Conservation (phyloP, 176 grass and related monocot species). For the barley (Hordeum vulgare) region DNA sequence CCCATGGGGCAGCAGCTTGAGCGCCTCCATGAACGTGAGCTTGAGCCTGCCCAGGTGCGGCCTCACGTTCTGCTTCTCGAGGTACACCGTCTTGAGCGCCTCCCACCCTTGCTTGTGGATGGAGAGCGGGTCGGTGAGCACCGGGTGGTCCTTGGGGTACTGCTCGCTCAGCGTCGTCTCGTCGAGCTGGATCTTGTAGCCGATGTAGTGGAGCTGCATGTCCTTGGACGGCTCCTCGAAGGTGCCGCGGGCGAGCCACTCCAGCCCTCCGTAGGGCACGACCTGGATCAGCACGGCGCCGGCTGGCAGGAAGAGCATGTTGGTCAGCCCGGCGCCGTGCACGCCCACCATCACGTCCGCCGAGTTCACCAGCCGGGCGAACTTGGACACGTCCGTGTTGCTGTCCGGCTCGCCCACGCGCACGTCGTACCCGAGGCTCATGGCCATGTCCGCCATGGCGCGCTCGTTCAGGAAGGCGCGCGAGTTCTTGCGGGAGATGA, state of each 20-base stretch:
- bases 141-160: conserved; percentile 63
- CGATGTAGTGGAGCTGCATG: conserved; percentile 77
- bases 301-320: conserved; percentile 88
- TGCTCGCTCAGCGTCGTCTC: conserved; percentile 79
- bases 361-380: conserved; percentile 87
- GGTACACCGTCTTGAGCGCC: conserved; percentile 59
- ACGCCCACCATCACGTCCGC: conserved; percentile 97
- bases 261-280: conserved; percentile 71
- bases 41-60: conserved; percentile 76
- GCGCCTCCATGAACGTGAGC: conserved; percentile 61
- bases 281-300: conserved; percentile 86
- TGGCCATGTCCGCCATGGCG: conserved; percentile 62
- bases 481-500: conserved; percentile 43
- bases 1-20: conserved; percentile 55
- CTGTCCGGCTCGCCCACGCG: conserved; percentile 57
- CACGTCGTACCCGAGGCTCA: conserved; percentile 68
- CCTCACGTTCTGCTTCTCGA: conserved; percentile 82
- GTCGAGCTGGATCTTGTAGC: conserved; percentile 59
- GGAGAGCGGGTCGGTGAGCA: conserved; percentile 50
- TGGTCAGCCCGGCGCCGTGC: conserved; percentile 80
- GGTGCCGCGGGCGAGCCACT: conserved; percentile 71
- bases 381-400: conserved; percentile 61
- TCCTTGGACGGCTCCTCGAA: conserved; percentile 64
- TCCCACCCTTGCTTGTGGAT: conserved; percentile 69
- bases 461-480: conserved; percentile 59